These are phyloP conservation scores for Colletotrichum sojae DNA, from an alignment of 2,329 filamentous ascomycete genomes.

Conservation along the genomic window DNA sequence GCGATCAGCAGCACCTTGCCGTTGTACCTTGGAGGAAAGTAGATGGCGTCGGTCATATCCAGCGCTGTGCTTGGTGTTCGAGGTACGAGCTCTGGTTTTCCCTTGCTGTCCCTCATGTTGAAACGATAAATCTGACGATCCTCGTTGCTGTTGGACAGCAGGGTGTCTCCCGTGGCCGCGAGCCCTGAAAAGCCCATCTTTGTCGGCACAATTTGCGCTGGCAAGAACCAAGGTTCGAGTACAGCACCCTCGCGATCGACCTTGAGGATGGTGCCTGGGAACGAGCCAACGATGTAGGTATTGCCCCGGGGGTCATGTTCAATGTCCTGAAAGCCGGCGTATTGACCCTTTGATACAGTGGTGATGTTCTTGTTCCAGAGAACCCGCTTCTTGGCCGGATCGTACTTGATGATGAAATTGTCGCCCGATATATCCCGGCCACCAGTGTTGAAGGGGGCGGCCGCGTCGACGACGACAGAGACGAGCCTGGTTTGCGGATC, in stretches of 20 bases:
- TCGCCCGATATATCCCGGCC: conserved; percentile 41
- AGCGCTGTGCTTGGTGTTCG: conserved; percentile 32
- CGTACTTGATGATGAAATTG: conserved; percentile 44
- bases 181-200: conserved; percentile 42
- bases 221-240: conserved; percentile 41
- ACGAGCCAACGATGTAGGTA: conserved; percentile 42
- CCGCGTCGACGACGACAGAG: conserved; percentile 41
- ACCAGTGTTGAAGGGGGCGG: conserved; percentile 40
- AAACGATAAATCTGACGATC: conserved; percentile 41
- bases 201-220: conserved; percentile 32
- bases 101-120: conserved; percentile 37
- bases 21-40: conserved; percentile 51
- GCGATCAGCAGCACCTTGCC: conserved; percentile 53
- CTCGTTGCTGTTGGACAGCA: conserved; percentile 39
- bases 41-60: conserved; percentile 47
- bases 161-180: conserved; percentile 26
- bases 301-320: conserved; percentile 41
- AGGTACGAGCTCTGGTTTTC: conserved; percentile 38
- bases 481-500: conserved; percentile 39
- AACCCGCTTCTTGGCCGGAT: conserved; percentile 37
- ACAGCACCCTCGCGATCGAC: conserved; percentile 35
- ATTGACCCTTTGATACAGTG: conserved; percentile 36
- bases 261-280: conserved; percentile 41
- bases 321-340: conserved; percentile 44
- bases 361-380: conserved; percentile 43